phyloP scores from a whole-genome alignment of 23 red algal species.

The Gracilaria caudata region DNA sequence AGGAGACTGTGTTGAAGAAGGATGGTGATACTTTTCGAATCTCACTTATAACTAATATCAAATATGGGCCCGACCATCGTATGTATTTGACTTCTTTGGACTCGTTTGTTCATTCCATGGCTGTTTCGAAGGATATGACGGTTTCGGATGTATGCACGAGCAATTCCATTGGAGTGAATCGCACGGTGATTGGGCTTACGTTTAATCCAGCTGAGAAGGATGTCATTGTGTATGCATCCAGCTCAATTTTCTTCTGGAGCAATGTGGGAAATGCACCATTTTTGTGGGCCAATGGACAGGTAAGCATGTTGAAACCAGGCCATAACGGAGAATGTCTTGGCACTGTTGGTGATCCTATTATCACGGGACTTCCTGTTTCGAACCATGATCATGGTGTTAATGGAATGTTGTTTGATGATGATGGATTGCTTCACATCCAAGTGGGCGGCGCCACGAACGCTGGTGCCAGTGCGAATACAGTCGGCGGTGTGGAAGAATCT shows the following conservation, averaged over 20 bases:
- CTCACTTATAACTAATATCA: constrained; percentile 44
- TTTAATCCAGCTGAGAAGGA: constrained; percentile 70
- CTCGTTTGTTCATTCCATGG: constrained; percentile 59
- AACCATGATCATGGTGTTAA: constrained; percentile 75
- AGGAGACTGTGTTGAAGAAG: constrained; percentile 29
- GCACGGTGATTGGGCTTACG: constrained; percentile 51
- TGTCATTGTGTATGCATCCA: constrained; percentile 58
- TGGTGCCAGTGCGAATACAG: constrained; percentile 32
- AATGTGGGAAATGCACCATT: background rate
- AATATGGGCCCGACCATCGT: constrained; percentile 59
- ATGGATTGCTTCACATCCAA: constrained; percentile 57
- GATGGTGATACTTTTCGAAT: constrained; percentile 32
- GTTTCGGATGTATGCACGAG: constrained; percentile 50
- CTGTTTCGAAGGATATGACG: constrained; percentile 38
- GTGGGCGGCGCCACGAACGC: constrained; percentile 73
- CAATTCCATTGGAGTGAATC: constrained; percentile 35
- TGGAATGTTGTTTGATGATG: constrained; percentile 63
- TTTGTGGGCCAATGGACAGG: constrained; percentile 67
- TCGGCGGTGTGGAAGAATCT: constrained; percentile 51
- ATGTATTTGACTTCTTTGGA: constrained; percentile 52
- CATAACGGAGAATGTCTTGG: constrained; percentile 50
- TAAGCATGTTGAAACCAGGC: constrained; percentile 32
- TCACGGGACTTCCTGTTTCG: constrained; percentile 67
- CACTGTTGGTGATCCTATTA: constrained; percentile 40
- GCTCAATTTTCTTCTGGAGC: constrained; percentile 70